Evolutionary conservation across 2,329 filamentous ascomycete genomes (phyloP).

Genomic region (Cryphonectria radicalis): DNA sequence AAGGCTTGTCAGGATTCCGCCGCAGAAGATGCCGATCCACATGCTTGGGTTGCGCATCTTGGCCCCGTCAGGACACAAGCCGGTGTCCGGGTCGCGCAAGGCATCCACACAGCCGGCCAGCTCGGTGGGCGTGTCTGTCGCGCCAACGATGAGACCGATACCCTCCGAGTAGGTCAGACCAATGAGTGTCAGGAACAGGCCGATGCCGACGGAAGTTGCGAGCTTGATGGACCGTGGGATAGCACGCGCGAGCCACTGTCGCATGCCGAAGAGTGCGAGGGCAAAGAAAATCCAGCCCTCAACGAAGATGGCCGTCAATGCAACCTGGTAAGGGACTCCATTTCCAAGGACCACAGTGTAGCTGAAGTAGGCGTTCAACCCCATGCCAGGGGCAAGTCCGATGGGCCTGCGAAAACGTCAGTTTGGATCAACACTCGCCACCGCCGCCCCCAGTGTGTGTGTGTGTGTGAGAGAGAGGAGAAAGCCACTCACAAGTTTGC

Average conservation of each 20-base stretch:
- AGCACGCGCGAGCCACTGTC: constrained; percentile 84
- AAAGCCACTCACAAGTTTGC: constrained; percentile 66
- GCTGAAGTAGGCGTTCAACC: constrained; percentile 85
- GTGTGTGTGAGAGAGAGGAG: too few species aligned
- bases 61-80: constrained; percentile 62
- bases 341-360: constrained; percentile 53
- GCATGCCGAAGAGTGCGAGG: constrained; percentile 77
- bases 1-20: constrained; percentile 77
- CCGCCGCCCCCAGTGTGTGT: neutral
- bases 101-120: constrained; percentile 70
- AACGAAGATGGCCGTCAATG: constrained; percentile 84
- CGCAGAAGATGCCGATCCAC: constrained; percentile 90
- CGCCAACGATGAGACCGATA: constrained; percentile 77
- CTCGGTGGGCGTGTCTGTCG: constrained; percentile 69
- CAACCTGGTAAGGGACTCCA: constrained; percentile 69
- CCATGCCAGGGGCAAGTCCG: constrained; percentile 75
- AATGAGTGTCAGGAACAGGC: constrained; percentile 78
- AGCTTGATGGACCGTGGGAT: constrained; percentile 87
- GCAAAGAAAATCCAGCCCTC: constrained; percentile 86
- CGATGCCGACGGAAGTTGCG: constrained; percentile 83
- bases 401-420: constrained; percentile 54
- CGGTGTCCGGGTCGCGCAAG: constrained; percentile 46
- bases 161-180: constrained; percentile 80
- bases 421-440: neutral
- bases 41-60: constrained; percentile 85